Evolutionary conservation across 2,329 filamentous ascomycete species (phyloP), one percentile per base, ranked within the genome.

Genomic region (Mycogone perniciosa): DNA sequence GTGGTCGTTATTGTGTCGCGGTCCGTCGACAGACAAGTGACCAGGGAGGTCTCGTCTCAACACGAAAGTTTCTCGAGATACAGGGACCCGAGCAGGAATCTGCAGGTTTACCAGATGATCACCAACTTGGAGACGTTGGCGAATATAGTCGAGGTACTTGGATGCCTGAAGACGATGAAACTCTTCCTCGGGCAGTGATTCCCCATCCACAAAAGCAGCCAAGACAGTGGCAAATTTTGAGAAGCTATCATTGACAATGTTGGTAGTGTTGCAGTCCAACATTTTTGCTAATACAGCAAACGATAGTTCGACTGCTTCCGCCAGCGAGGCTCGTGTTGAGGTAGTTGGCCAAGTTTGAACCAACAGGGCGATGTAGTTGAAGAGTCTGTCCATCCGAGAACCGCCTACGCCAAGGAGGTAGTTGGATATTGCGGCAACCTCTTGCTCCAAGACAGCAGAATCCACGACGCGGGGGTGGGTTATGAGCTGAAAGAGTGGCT

Each of bases 1-100:
- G 44, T 72, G 62, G 55, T 80, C 77, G 52, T 80, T 80, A 56
- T 79, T 71, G 52, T 80, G 76, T 6, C 74, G 65, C 46, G 55
- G 57, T 6, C 68, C 63, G 34, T 57, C 54, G 10, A 54, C 48
- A 3, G 67, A 70, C 1, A 70, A 57, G 3, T 39, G 42, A 3
- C 67, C 67, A 5, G 70, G 64, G 26, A 72, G 51, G 53, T 71
- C 62, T 51, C 59, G 59, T 4, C 54, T 54, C 2, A 70, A 50
- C 2, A 62, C 51, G 41, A 70, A 70, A 6, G 61, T 54, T 10
- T 65, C 60, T 20, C 59, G 59, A 6, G 39, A 11, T 29, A 54
- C 5, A 33, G 51, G 8, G 8, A 27, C 54, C 7, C 48, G 49
- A 5, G 57, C 48, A 4, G 62, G 30, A 5, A 57, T 41, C 26